phyloP scores from a whole-genome alignment of 2,329 filamentous ascomycete species.

The Hyphodiscus sp. region DNA sequence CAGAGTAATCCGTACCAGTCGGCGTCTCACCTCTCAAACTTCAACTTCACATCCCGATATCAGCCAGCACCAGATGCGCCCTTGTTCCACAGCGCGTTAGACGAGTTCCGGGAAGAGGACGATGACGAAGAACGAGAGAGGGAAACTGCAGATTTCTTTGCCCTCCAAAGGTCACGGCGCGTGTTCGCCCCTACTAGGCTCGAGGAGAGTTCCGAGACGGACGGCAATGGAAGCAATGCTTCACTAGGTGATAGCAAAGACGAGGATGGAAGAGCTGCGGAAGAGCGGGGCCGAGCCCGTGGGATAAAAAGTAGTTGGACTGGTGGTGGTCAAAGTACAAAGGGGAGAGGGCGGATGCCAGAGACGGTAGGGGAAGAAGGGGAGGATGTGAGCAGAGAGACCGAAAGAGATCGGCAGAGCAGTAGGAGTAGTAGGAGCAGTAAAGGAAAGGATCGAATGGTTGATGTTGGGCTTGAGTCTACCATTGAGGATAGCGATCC shows the following conservation, averaged over 20 bases:
- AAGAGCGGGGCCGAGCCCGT: conserved; percentile 37
- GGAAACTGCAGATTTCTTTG: conserved; percentile 91
- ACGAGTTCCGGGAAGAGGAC: conserved; percentile 88
- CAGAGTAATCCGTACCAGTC: conserved; percentile 73
- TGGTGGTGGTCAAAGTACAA: conserved; percentile 33
- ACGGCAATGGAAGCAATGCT: conserved; percentile 58
- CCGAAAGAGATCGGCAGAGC: conserved; percentile 15
- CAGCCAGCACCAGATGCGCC: conserved; percentile 71
- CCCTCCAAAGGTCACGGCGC: conserved; percentile 79
- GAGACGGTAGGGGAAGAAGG: conserved; percentile 32
- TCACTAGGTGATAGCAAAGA: conserved; percentile 50
- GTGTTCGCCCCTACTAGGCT: conserved; percentile 81
- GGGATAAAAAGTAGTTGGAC: conserved; percentile 62
- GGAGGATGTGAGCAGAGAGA: conserved; percentile 25
- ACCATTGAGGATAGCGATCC: conserved; percentile 53
- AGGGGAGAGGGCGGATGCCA: conserved; percentile 23
- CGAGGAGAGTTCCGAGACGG: conserved; percentile 78
- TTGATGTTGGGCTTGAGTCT: conserved; percentile 78
- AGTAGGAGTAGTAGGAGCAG: conserved; percentile 26
- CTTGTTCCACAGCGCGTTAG: conserved; percentile 86
- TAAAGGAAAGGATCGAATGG: conserved; percentile 62
- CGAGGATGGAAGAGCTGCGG: conserved; percentile 35
- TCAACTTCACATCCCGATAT: conserved; percentile 74
- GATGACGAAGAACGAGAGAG: conserved; percentile 86
- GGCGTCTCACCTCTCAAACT: conserved; percentile 65